Evolutionary conservation across 2,329 filamentous ascomycete species (phyloP).

Genomic region (Fusarium domesticum): DNA sequence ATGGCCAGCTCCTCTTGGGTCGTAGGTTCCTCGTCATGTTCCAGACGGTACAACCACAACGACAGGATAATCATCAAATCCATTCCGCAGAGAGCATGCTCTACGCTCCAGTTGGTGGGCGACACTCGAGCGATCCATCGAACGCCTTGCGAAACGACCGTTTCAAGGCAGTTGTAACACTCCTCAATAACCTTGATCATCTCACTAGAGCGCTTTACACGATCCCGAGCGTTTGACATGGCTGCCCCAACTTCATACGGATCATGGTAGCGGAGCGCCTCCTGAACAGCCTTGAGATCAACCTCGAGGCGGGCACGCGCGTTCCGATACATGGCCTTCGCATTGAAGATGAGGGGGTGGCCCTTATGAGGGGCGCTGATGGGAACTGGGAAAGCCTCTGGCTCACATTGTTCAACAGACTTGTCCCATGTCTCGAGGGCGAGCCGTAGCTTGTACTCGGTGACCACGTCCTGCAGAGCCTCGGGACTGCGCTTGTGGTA

Average conservation of each 20-base stretch:
- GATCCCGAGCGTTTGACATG: slow-evolving; percentile 92
- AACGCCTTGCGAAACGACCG: slow-evolving; percentile 88
- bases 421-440: slow-evolving; percentile 99
- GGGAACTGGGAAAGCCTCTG: slow-evolving; percentile 82
- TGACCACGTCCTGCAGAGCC: slow-evolving; percentile 92
- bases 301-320: slow-evolving; percentile 89
- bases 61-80: slow-evolving; percentile 98
- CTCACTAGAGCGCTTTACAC: slow-evolving; percentile 89
- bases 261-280: slow-evolving; percentile 94
- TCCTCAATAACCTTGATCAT: slow-evolving; percentile 99
- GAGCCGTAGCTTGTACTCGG: slow-evolving; percentile 94
- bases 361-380: slow-evolving; percentile 93
- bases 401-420: slow-evolving; percentile 88
- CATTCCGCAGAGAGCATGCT: slow-evolving; percentile 93
- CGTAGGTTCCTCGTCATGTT: slow-evolving; percentile 94
- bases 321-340: slow-evolving; percentile 94
- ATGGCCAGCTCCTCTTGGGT: slow-evolving; percentile 80
- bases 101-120: slow-evolving; percentile 97
- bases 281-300: slow-evolving; percentile 91
- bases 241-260: slow-evolving; percentile 94
- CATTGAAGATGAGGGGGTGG: slow-evolving; percentile 95
- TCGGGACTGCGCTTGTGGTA: slow-evolving; percentile 99
- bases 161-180: slow-evolving; percentile 97
- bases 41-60: slow-evolving; percentile 96
- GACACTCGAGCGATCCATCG: slow-evolving; percentile 98